Evolutionary conservation across 805 yeast genomes (phyloP).

Genomic region (Blastobotrys americana): DNA sequence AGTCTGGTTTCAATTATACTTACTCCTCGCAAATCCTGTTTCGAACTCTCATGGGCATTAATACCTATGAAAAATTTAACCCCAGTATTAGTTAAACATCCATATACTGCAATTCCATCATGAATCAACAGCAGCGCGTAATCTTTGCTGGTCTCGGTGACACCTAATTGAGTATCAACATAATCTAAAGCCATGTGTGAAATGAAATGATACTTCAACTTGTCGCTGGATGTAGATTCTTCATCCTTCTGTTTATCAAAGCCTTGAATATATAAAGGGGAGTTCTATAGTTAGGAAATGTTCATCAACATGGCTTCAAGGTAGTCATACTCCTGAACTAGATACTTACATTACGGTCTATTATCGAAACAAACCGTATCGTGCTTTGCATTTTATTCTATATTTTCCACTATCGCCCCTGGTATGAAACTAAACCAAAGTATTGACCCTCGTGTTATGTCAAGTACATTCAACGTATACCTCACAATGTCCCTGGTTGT

Average conservation of each 20-base stretch:
- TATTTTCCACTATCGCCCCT: constrained; percentile 25
- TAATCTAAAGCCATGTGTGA: constrained; percentile 34
- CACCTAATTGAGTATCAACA: constrained; percentile 21
- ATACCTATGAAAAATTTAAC: constrained; percentile 28
- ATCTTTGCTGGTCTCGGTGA: constrained; percentile 16
- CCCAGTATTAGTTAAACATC: constrained; percentile 29
- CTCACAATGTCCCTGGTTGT: no score
- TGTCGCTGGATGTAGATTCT: constrained; percentile 2
- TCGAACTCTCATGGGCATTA: constrained; percentile 22
- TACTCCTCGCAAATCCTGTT: constrained; percentile 17
- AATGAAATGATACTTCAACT: constrained; percentile 28
- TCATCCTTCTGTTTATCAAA: constrained; percentile 8
- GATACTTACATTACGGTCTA: constrained; percentile 21
- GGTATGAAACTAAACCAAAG: neutral
- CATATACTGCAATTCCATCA: constrained; percentile 33
- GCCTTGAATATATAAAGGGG: constrained; percentile 20
- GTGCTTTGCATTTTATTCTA: constrained; percentile 14
- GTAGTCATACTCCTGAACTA: no score
- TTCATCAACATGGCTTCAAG: neutral
- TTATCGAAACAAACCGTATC: constrained; percentile 22
- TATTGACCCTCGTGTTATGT: no score
- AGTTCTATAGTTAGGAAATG: constrained; percentile 16
- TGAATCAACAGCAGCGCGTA: constrained; percentile 27
- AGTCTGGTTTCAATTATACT: constrained; percentile 3
- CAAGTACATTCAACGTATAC: no score